A percentile compares a stretch with the other conserved stretches of the same genome.
Evolutionary conservation across 1,284 basidiomycete genomes (phyloP).

Genomic region (Pseudozyma pruni): DNA sequence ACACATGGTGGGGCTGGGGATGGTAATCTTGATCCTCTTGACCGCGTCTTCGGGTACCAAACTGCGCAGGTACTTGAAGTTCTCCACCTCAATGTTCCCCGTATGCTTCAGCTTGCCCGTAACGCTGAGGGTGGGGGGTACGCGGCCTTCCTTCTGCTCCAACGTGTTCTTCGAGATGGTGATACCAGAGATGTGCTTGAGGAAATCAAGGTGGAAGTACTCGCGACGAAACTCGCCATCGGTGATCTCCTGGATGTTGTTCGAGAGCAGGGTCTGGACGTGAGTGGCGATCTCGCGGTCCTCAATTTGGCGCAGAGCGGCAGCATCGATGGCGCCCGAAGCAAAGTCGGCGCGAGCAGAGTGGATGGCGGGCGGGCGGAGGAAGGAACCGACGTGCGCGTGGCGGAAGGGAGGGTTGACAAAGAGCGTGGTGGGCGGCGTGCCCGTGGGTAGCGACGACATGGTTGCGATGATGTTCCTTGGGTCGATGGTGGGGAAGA

Average conservation of each 20-base stretch:
- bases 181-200: conserved; percentile 53
- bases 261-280: conserved; percentile 72
- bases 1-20: conserved; percentile 74
- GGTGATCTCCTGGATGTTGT: conserved; percentile 73
- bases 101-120: conserved; percentile 60
- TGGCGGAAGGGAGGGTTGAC: conserved; percentile 46
- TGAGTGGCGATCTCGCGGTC: conserved; percentile 73
- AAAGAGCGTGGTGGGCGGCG: conserved; percentile 13
- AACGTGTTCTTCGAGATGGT: conserved; percentile 54
- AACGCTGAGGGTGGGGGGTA: conserved; percentile 67
- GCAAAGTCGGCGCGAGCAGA: conserved; percentile 71
- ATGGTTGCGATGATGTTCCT: conserved; percentile 2
- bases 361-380: conserved; percentile 73
- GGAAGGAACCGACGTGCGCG: conserved; percentile 67
- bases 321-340: conserved; percentile 69
- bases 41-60: conserved; percentile 59
- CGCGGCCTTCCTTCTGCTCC: conserved; percentile 49
- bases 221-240: conserved; percentile 73
- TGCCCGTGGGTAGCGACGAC: conserved; percentile 33
- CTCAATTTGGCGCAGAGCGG: conserved; percentile 72
- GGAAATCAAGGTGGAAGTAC: conserved; percentile 57
- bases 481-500: neutral
- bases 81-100: conserved; percentile 63
- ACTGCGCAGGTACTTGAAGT: conserved; percentile 66
- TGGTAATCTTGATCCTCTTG: conserved; percentile 76